Evolutionary conservation across 768 basidiomycete species (phyloP).

Genomic region (Boletus rubropictus): DNA sequence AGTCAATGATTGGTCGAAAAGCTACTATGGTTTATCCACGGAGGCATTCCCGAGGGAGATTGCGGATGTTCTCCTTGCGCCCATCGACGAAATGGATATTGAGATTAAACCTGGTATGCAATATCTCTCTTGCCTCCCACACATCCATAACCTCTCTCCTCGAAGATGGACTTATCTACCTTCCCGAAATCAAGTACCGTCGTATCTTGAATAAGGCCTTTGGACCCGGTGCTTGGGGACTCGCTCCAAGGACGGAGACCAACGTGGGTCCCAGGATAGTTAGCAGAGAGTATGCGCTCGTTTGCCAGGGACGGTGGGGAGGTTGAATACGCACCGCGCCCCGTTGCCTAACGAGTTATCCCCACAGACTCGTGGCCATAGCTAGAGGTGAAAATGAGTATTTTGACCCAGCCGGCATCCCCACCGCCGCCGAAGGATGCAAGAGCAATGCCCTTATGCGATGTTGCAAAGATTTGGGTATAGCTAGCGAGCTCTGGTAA

Average conservation of each 20-base stretch:
- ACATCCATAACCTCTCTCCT: not conserved
- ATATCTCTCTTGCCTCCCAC: not conserved
- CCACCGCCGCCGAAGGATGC: constrained; percentile 91
- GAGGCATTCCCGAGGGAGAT: constrained; percentile 74
- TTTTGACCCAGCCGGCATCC: constrained; percentile 84
- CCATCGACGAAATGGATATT: constrained; percentile 71
- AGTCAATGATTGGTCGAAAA: constrained; percentile 79
- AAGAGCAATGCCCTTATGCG: constrained; percentile 98
- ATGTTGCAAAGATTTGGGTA: constrained; percentile 93
- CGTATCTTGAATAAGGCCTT: constrained; percentile 89
- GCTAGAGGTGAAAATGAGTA: constrained; percentile 96
- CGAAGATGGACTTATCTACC: constrained; percentile 85
- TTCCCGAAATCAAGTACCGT: constrained; percentile 96
- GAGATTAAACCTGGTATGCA: constrained; percentile 88
- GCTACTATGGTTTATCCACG: constrained; percentile 74
- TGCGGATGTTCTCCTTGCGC: constrained; percentile 65
- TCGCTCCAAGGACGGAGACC: constrained; percentile 89
- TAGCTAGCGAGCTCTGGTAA: constrained; percentile 94
- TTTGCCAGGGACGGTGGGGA: constrained; percentile 82
- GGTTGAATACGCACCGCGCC: not conserved
- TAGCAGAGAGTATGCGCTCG: constrained; percentile 89
- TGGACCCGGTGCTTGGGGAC: constrained; percentile 95
- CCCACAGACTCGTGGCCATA: constrained; percentile 72
- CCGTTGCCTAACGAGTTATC: not conserved
- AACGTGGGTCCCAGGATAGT: constrained; percentile 85